A percentile compares a stretch with the other conserved stretches of the same genome.
Conservation (phyloP, 495 filamentous ascomycete species). For the Penicillium canescens region DNA sequence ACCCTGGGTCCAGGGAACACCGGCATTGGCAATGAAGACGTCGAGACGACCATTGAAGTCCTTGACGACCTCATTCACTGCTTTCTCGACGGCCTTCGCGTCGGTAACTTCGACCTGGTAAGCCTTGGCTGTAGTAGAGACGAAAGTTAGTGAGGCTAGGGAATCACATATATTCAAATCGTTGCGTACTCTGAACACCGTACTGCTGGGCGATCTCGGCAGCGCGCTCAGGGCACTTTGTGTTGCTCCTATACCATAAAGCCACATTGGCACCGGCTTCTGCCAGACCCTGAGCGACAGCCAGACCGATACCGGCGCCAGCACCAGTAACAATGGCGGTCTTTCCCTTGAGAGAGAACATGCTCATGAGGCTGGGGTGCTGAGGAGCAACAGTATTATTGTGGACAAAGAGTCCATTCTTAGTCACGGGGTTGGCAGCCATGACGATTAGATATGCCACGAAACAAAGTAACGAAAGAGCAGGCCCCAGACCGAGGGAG, state of each 20-base stretch:
- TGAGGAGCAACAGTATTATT: slow-evolving; percentile 60
- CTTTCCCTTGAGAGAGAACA: slow-evolving; percentile 81
- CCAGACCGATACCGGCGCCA: slow-evolving; percentile 77
- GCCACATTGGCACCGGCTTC: slow-evolving; percentile 88
- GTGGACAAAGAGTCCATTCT: slow-evolving; percentile 58
- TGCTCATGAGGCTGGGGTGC: slow-evolving; percentile 64
- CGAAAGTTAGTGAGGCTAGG: background rate
- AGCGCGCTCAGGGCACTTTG: slow-evolving; percentile 68
- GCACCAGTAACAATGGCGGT: slow-evolving; percentile 85
- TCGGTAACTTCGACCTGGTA: slow-evolving; percentile 71
- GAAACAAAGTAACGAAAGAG: background rate
- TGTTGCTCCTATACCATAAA: slow-evolving; percentile 83
- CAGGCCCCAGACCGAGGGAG: background rate
- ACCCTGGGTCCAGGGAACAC: slow-evolving; percentile 72
- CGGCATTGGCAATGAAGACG: slow-evolving; percentile 79
- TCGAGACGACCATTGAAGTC: slow-evolving; percentile 77
- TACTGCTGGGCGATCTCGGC: slow-evolving; percentile 70
- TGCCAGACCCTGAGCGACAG: slow-evolving; percentile 72
- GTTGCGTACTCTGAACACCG: slow-evolving; percentile 70
- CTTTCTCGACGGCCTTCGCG: slow-evolving; percentile 55
- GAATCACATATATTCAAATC: background rate
- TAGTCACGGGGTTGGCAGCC: slow-evolving; percentile 33
- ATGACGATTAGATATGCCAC: slow-evolving; percentile 19
- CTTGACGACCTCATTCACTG: slow-evolving; percentile 57
- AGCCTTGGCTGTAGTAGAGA: slow-evolving; percentile 59